Conservation (phyloP, 1,284 basidiomycete species). For the Hymenochaete sp. region DNA sequence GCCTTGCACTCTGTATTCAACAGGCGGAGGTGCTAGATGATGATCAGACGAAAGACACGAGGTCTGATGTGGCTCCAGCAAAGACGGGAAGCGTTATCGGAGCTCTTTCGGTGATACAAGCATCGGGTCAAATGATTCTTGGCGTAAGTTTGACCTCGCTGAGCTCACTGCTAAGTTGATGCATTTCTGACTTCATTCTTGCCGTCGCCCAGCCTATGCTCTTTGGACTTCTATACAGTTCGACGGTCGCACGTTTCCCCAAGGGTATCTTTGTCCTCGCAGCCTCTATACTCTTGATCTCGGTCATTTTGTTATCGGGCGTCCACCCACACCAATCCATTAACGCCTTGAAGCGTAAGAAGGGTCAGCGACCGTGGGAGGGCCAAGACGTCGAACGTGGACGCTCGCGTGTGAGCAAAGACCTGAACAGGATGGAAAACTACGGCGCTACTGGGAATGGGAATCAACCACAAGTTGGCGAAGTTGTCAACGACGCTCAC, state of each 20-base stretch:
- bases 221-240: conserved; percentile 60
- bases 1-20: conserved; percentile 58
- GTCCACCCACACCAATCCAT: conserved; percentile 35
- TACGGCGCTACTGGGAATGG: no score
- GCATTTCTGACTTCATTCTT: conserved; percentile 34
- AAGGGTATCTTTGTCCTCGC: conserved; percentile 58
- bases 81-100: conserved; percentile 54
- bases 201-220: conserved; percentile 56
- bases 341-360: conserved; percentile 23
- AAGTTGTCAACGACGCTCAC: no score
- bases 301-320: conserved; percentile 40
- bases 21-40: conserved; percentile 42
- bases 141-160: conserved; percentile 38
- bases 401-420: conserved; percentile 48
- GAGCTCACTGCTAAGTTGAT: background rate
- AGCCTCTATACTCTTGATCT: conserved; percentile 38
- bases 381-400: conserved; percentile 37
- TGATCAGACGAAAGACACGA: conserved; percentile 10
- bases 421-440: no score
- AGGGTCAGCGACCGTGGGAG: conserved; percentile 11
- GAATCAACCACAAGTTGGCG: no score
- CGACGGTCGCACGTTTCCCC: conserved; percentile 55
- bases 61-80: conserved; percentile 20
- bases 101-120: conserved; percentile 58
- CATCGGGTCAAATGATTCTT: conserved; percentile 57